Percentiles rank a stretch among this genome's conserved stretches.
These are phyloP conservation scores for Drosera capensis DNA, from an alignment of 148 eudicot genomes.

Conservation along the genomic window DNA sequence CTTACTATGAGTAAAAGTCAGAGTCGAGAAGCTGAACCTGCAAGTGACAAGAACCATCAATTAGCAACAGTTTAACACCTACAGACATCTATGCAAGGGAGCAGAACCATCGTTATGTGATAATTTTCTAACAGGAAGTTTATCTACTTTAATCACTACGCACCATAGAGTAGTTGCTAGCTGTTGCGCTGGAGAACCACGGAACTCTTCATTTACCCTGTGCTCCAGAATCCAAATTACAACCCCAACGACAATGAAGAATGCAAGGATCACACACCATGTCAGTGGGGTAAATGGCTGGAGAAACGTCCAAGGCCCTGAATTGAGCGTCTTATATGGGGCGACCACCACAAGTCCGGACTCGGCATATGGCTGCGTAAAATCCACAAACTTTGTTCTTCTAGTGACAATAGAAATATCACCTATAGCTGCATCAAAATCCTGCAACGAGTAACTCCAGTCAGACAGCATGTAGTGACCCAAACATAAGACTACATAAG, in stretches of 20 bases:
- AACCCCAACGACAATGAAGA: constrained; percentile 3
- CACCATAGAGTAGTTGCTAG: constrained; percentile 26
- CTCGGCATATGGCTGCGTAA: constrained; percentile 13
- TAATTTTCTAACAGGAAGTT: neutral
- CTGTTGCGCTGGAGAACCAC: constrained; percentile 20
- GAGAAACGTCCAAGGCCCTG: constrained; percentile 9
- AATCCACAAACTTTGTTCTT: constrained; percentile 12
- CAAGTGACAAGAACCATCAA: constrained; percentile 4
- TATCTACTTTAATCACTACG: constrained; percentile 3
- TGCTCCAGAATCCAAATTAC: constrained; percentile 19
- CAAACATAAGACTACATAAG: neutral
- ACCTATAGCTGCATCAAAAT: constrained; percentile 15
- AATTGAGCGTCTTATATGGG: neutral
- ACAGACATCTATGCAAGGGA: neutral
- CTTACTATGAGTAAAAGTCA: constrained; percentile 72
- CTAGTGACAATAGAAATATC: constrained; percentile 11
- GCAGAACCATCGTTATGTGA: too few relatives aligned
- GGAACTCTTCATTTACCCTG: constrained; percentile 10
- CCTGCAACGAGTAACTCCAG: constrained; percentile 1
- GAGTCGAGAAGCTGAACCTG: constrained; percentile 85
- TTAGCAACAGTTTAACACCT: neutral
- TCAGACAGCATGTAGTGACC: too few relatives aligned
- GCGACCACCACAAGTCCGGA: constrained; percentile 15
- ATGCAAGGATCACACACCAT: constrained; percentile 10
- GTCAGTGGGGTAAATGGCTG: constrained; percentile 9